Evolutionary conservation across 805 yeast genomes (phyloP).

Genomic region (Starmerella floris): DNA sequence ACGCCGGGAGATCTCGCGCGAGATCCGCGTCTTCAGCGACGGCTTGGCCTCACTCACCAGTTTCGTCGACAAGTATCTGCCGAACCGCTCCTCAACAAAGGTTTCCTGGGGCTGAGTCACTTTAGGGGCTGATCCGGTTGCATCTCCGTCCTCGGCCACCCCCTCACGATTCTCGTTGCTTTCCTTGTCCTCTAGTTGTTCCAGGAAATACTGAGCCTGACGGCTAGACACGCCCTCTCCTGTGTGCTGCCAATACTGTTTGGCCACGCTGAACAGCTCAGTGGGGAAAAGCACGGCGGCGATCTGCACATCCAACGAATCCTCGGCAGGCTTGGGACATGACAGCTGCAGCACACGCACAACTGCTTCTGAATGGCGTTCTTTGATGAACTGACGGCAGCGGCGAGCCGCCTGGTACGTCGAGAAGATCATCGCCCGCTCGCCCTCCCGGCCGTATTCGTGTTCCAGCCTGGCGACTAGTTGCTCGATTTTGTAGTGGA

Average conservation of each 20-base stretch:
- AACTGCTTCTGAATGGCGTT: slow-evolving; percentile 28
- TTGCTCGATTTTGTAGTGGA: slow-evolving; percentile 29
- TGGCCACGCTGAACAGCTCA: slow-evolving; percentile 48
- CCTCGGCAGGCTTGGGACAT: slow-evolving; percentile 21
- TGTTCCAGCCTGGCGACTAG: slow-evolving; percentile 30
- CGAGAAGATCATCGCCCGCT: slow-evolving; percentile 62
- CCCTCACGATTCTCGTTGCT: not conserved
- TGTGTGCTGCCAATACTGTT: slow-evolving; percentile 90
- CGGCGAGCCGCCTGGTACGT: slow-evolving; percentile 66
- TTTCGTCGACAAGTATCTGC: slow-evolving; percentile 70
- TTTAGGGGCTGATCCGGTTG: slow-evolving; percentile 24
- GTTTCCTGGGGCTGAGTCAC: slow-evolving; percentile 23
- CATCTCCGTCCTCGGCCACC: not conserved
- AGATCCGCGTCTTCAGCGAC: slow-evolving; percentile 59
- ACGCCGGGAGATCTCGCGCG: slow-evolving; percentile 13
- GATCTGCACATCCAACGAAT: slow-evolving; percentile 46
- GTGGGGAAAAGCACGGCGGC: slow-evolving; percentile 68
- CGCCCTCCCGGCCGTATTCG: slow-evolving; percentile 71
- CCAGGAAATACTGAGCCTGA: slow-evolving; percentile 68
- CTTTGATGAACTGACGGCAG: slow-evolving; percentile 64
- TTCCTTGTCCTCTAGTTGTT: slow-evolving; percentile 21
- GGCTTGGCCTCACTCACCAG: slow-evolving; percentile 63
- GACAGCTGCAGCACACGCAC: slow-evolving; percentile 28
- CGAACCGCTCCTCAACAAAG: slow-evolving; percentile 79
- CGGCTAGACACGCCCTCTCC: slow-evolving; percentile 96